Base-by-base conservation (phyloP, 2,329 filamentous ascomycete species). In the Diaporthe sp. region DNA sequence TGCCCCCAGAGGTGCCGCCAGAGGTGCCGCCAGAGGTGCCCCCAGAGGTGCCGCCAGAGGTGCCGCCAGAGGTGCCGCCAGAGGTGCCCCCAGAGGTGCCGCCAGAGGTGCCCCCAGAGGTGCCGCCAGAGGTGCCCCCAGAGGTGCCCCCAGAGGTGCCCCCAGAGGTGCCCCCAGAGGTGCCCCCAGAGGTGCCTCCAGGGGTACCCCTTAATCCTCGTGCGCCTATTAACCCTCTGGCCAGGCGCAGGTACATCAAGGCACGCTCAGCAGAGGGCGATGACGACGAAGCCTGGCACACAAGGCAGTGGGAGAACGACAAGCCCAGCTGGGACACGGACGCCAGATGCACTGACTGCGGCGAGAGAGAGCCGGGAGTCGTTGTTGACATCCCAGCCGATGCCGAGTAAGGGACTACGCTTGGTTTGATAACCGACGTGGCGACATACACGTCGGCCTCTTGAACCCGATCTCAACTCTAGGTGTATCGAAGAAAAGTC, bases 261-360 rank as follows among this genome's bases (percentile, higher is more conserved):
- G 59, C 39, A 19, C 63, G 63, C 13, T 27, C 44, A 19, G 44
- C 7, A 10, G 39, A 39, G 37, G 58, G n/a, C 1, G 69, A 61
- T 3, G 39, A 50, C 4, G 19, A 13, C 17, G 9, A 59, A 17
- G 51, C 66, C 32, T 72, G 72, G 72, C 68, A 74, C 25, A 50
- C 59, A 12, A 30, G 50, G n/a, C 72, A 68, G 50, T 74, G 72
- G 72, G 72, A 74, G 42, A 63, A 72, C 17, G 72, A 74, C 51
- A 74, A 74, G 72, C 72, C 72, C n/a, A 47, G 32, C 59, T 74
- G 72, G 72, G 72, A 74, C 25, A 68, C 59, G 32, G 72, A 74
- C 22, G 19, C 68, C 39, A 74, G 27, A 27, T 74, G 72, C 27
- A 65, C 30, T 15, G 37, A 59, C 47, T 74, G 72, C 25, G 59